Evolutionary conservation across 306 rosid genomes (phyloP).

Genomic region (Inga oerstediana): DNA sequence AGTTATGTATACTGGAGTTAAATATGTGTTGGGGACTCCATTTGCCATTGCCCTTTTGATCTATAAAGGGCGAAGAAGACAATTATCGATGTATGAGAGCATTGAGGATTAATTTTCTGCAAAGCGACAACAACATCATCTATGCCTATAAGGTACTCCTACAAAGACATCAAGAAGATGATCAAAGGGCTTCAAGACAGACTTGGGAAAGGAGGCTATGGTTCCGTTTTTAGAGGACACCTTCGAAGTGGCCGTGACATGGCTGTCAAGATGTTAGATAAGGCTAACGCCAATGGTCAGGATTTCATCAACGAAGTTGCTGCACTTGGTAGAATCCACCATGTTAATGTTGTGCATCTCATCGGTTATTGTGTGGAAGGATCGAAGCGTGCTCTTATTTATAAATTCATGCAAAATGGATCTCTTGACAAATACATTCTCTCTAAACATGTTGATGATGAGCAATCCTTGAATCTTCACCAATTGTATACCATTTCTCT

Average conservation of each 20-base stretch:
- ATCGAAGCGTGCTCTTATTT: constrained; percentile 1
- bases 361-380: background rate
- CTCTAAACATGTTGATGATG: background rate
- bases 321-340: constrained; percentile 33
- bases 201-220: constrained; percentile 29
- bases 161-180: constrained; percentile 24
- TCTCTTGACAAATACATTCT: constrained; percentile 25
- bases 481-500: constrained; percentile 22
- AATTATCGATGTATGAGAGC: background rate
- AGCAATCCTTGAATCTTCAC: background rate
- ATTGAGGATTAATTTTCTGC: background rate
- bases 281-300: constrained; percentile 28
- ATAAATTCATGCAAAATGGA: constrained; percentile 28
- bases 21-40: background rate
- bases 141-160: constrained; percentile 12
- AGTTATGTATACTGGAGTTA: background rate
- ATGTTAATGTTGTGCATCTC: constrained; percentile 33
- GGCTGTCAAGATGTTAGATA: constrained; percentile 33
- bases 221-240: constrained; percentile 29
- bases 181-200: background rate
- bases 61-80: background rate
- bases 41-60: background rate
- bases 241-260: constrained; percentile 8
- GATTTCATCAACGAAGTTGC: constrained; percentile 31
- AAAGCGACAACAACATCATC: background rate